phyloP scores from a whole-genome alignment of 306 rosid species.

The Inga leiocalycina region DNA sequence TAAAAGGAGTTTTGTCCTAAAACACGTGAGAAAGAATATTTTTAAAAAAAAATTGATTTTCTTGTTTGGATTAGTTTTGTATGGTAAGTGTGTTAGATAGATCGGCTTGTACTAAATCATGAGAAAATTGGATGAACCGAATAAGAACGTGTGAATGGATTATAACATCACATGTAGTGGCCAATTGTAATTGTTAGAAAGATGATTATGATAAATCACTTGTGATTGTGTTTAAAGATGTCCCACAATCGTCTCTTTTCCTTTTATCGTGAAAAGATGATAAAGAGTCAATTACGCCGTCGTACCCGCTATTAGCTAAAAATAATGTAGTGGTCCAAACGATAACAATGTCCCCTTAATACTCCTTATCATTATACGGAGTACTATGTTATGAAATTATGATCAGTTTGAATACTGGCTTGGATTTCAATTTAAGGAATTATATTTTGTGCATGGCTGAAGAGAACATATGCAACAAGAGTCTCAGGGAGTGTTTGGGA shows the following conservation, averaged over 20 bases:
- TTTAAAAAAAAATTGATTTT: no score
- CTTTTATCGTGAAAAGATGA: background rate
- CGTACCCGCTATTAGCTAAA: background rate
- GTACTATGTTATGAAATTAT: background rate
- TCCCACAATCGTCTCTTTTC: background rate
- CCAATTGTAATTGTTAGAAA: background rate
- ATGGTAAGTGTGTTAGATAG: no score
- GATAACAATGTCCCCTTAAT: background rate
- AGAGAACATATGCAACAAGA: background rate
- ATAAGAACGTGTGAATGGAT: no score
- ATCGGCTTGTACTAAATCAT: background rate
- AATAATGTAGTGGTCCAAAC: background rate
- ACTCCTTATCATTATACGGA: background rate
- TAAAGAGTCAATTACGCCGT: slow-evolving; percentile 1
- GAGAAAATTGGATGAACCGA: background rate
- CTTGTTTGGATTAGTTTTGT: background rate
- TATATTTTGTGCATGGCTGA: background rate
- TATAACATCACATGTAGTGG: no score
- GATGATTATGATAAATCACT: background rate
- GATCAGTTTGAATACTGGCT: background rate
- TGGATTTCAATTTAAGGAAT: no score
- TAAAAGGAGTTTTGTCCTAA: no score
- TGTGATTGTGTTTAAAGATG: background rate
- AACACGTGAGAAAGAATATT: no score
- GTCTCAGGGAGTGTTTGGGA: no score